Conservation (phyloP, 805 yeast species). For the Wickerhamiella sorbophila region DNA sequence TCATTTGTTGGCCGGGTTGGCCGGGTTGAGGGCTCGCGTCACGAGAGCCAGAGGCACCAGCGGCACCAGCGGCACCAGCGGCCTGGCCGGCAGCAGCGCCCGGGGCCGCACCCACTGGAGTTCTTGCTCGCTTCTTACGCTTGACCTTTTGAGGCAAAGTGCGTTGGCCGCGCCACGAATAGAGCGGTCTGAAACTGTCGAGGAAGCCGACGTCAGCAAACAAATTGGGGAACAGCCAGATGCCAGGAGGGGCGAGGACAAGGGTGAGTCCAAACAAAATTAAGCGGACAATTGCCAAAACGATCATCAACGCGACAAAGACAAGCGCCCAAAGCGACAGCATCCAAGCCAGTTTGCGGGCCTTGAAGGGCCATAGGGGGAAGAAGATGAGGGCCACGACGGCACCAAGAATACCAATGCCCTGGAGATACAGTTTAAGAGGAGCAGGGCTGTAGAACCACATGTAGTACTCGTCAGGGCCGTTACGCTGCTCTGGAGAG, state of each 20-base stretch:
- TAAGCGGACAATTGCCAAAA: slow-evolving; percentile 63
- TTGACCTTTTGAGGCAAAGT: slow-evolving; percentile 18
- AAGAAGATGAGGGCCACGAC: slow-evolving; percentile 58
- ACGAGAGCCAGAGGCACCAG: slow-evolving; percentile 4
- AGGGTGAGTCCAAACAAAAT: slow-evolving; percentile 49
- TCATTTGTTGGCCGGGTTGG: neutral
- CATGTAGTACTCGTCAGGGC: slow-evolving; percentile 44
- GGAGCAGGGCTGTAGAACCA: slow-evolving; percentile 73
- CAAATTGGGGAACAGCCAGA: slow-evolving; percentile 92
- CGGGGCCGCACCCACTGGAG: neutral
- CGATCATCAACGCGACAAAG: slow-evolving; percentile 60
- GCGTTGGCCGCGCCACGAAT: slow-evolving; percentile 54
- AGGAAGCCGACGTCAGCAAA: slow-evolving; percentile 91
- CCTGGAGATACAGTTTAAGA: slow-evolving; percentile 43
- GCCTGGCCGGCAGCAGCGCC: slow-evolving; percentile 1
- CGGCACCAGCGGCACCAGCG: slow-evolving; percentile 3
- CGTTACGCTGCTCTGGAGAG: slow-evolving; percentile 27
- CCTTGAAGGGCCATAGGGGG: slow-evolving; percentile 89
- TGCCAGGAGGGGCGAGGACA: slow-evolving; percentile 49
- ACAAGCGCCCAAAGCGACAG: slow-evolving; percentile 64
- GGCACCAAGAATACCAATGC: slow-evolving; percentile 35
- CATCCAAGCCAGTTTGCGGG: slow-evolving; percentile 88
- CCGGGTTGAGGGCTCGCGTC: slow-evolving; percentile 3
- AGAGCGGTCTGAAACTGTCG: slow-evolving; percentile 84
- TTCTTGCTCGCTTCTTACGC: slow-evolving; percentile 13